These are phyloP conservation scores for Acrasis kona DNA, from an alignment of 78 protist species.

Conservation along the genomic window DNA sequence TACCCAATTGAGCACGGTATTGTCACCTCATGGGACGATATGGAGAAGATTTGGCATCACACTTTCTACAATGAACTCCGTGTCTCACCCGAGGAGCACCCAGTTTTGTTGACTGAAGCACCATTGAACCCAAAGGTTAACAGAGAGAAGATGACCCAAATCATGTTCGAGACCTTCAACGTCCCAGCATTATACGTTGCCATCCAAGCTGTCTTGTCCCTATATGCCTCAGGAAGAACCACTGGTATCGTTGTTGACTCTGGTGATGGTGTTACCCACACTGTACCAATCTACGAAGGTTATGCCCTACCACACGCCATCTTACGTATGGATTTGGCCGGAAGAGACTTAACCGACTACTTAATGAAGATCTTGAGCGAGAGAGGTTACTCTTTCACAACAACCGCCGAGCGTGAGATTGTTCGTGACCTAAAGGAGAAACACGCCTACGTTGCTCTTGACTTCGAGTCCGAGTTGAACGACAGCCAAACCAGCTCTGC, in stretches of 20 bases:
- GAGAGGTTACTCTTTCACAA: constrained; percentile 60
- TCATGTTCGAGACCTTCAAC: too few species aligned
- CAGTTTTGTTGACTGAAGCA: constrained; percentile 80
- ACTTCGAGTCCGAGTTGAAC: constrained; percentile 25
- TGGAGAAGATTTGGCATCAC: too few species aligned
- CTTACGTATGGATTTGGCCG: constrained; percentile 57
- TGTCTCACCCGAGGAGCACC: constrained; percentile 81
- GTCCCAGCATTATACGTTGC: too few species aligned
- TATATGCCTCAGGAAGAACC: constrained; percentile 29
- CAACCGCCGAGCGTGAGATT: constrained; percentile 79
- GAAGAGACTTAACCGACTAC: too few species aligned
- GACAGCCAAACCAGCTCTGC: constrained; percentile 22
- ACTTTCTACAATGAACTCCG: too few species aligned
- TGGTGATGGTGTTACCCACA: constrained; percentile 93
- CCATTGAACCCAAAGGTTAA: constrained; percentile 85
- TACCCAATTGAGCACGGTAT: constrained; percentile 90
- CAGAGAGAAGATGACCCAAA: constrained; percentile 85
- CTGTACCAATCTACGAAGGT: constrained; percentile 94
- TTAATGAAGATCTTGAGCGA: constrained; percentile 59
- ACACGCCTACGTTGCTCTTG: constrained; percentile 46
- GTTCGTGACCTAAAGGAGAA: constrained; percentile 86
- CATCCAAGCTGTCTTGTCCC: constrained; percentile 78
- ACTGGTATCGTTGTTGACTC: constrained; percentile 87
- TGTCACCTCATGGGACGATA: constrained; percentile 91
- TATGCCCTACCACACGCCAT: constrained; percentile 77